These are phyloP conservation scores for Nicotiana tomentosiformis DNA, from an alignment of 257 asterid genomes.

Conservation along the genomic window DNA sequence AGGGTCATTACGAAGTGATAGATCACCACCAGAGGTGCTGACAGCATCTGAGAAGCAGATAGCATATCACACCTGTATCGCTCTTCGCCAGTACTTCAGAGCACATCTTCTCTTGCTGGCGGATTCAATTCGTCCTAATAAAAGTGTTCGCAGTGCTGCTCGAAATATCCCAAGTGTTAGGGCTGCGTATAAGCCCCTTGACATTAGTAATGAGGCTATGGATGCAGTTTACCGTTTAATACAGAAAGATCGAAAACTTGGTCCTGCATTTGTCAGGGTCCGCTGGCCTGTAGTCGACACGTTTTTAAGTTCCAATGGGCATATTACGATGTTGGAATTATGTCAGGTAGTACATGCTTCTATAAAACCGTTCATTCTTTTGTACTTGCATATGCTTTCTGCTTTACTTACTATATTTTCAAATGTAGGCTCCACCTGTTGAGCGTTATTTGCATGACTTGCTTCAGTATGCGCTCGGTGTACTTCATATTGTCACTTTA, in stretches of 20 bases:
- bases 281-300: conserved; percentile 90
- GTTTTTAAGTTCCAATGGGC: conserved; percentile 75
- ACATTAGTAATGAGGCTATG: conserved; percentile 89
- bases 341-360: conserved; percentile 64
- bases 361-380: background rate
- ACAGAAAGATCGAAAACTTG: conserved; percentile 91
- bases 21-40: conserved; percentile 80
- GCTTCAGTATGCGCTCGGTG: conserved; percentile 92
- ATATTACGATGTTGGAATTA: conserved; percentile 86
- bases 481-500: conserved; percentile 80
- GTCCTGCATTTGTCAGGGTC: conserved; percentile 75
- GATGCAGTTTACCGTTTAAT: conserved; percentile 82
- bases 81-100: conserved; percentile 86
- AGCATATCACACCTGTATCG: conserved; percentile 91
- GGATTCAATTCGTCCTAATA: conserved; percentile 83
- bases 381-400: background rate
- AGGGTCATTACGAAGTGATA: conserved; percentile 69
- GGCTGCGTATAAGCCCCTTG: conserved; percentile 90
- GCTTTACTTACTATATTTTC: conserved; percentile 13
- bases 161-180: conserved; percentile 60
- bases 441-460: conserved; percentile 94
- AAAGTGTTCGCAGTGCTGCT: conserved; percentile 69
- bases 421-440: conserved; percentile 86
- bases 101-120: conserved; percentile 82
- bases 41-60: conserved; percentile 95